phyloP scores from a whole-genome alignment of 345 rosid species.

The Boechera divaricarpa region DNA sequence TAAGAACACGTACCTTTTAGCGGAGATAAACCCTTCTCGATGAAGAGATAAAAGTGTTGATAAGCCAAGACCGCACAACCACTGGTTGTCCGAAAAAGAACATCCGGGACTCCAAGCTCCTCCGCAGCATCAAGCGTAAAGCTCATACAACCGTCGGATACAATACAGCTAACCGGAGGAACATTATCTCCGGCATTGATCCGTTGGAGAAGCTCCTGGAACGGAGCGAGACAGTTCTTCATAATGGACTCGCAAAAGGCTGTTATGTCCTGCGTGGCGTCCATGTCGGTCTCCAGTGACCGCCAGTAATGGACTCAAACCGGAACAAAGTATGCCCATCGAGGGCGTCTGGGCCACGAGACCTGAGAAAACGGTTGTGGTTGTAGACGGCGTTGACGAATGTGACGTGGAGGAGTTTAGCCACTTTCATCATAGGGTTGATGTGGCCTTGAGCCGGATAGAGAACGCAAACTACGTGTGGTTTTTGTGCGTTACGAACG shows the following conservation, averaged over 20 bases:
- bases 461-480: constrained; percentile 41
- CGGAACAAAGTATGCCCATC: constrained; percentile 25
- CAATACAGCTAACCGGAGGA: constrained; percentile 43
- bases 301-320: constrained; percentile 40
- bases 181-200: constrained; percentile 19
- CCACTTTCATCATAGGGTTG: constrained; percentile 41
- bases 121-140: constrained; percentile 45
- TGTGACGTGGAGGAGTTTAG: constrained; percentile 43
- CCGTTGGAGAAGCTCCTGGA: constrained; percentile 35
- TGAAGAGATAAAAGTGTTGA: constrained; percentile 28
- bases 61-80: constrained; percentile 31
- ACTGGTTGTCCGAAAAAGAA: constrained; percentile 35
- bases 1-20: constrained; percentile 31
- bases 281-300: constrained; percentile 31
- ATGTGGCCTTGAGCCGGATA: constrained; percentile 45
- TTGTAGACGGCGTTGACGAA: constrained; percentile 42
- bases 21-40: constrained; percentile 33
- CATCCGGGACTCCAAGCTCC: constrained; percentile 40
- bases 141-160: constrained; percentile 41
- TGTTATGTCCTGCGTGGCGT: constrained; percentile 24
- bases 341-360: constrained; percentile 23
- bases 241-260: constrained; percentile 26
- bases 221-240: constrained; percentile 36
- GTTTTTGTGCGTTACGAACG: constrained; percentile 20
- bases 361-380: constrained; percentile 38